These are phyloP conservation scores for Monilinia laxa DNA, from an alignment of 2,329 filamentous ascomycete genomes.

Conservation along the genomic window DNA sequence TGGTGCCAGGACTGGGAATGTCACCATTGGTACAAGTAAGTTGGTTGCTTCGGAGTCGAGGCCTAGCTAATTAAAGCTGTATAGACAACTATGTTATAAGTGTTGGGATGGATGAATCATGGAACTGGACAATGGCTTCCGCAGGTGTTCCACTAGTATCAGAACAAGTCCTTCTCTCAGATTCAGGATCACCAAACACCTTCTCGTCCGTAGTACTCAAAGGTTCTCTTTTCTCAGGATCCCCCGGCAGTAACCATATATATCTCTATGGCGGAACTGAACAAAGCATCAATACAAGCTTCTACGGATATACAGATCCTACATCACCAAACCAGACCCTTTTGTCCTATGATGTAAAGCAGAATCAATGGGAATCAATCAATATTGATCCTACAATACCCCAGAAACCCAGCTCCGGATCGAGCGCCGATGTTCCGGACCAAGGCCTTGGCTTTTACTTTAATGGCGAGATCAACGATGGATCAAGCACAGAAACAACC, in stretches of 20 bases:
- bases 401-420: constrained; percentile 24
- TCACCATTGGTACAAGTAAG: constrained; percentile 28
- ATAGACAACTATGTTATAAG: constrained; percentile 26
- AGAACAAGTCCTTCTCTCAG: constrained; percentile 16
- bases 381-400: neutral
- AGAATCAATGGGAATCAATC: constrained; percentile 13
- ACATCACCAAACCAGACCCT: constrained; percentile 15
- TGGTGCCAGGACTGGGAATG: neutral
- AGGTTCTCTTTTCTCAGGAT: constrained; percentile 26
- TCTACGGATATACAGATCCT: constrained; percentile 20
- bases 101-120: constrained; percentile 25
- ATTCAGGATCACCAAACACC: constrained; percentile 17
- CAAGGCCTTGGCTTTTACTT: constrained; percentile 31
- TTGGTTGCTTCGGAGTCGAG: neutral
- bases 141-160: constrained; percentile 18
- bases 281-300: constrained; percentile 26
- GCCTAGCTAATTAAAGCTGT: neutral
- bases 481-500: constrained; percentile 14
- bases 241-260: constrained; percentile 9
- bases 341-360: constrained; percentile 15
- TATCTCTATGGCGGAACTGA: constrained; percentile 28
- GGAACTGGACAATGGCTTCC: constrained; percentile 24
- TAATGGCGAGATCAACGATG: constrained; percentile 27
- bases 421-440: constrained; percentile 24
- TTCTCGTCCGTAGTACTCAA: constrained; percentile 14